These are phyloP conservation scores for Mangifera indica DNA, from an alignment of 345 rosid genomes.

Conservation along the genomic window DNA sequence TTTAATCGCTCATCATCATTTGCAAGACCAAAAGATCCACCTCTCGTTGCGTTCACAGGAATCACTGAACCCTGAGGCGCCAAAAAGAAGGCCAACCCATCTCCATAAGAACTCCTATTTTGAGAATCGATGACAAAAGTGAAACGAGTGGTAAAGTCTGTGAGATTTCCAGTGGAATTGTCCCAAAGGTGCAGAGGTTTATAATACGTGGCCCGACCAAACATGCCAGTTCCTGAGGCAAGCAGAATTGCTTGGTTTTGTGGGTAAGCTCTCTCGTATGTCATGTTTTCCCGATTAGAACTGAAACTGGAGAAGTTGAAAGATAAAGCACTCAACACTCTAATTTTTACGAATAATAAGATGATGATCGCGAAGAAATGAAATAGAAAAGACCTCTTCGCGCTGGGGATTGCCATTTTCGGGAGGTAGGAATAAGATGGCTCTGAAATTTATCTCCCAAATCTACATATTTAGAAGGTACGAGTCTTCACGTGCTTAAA, in stretches of 20 bases:
- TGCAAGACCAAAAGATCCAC: slow-evolving; percentile 19
- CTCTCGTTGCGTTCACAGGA: background rate
- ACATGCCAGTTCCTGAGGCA: background rate
- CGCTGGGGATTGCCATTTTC: background rate
- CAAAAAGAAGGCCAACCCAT: slow-evolving; percentile 16
- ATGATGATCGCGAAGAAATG: background rate
- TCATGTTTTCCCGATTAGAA: background rate
- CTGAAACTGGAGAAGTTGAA: slow-evolving; percentile 28
- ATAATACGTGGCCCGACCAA: slow-evolving; percentile 19
- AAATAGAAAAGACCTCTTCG: background rate
- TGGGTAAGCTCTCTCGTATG: slow-evolving; percentile 12
- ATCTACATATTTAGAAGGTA: background rate
- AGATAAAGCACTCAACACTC: background rate
- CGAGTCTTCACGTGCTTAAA: background rate
- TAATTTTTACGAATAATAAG: background rate
- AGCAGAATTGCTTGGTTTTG: slow-evolving; percentile 8
- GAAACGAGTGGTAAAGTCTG: slow-evolving; percentile 28
- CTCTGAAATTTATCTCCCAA: background rate
- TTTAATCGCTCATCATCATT: background rate
- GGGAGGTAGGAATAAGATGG: background rate
- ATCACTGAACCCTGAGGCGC: background rate
- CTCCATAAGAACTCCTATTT: background rate
- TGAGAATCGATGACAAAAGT: slow-evolving; percentile 20
- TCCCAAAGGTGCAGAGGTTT: slow-evolving; percentile 30
- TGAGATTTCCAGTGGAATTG: slow-evolving; percentile 11